Evolutionary conservation across 2,329 filamentous ascomycete genomes (phyloP).

Genomic region (Alternaria conjuncta): DNA sequence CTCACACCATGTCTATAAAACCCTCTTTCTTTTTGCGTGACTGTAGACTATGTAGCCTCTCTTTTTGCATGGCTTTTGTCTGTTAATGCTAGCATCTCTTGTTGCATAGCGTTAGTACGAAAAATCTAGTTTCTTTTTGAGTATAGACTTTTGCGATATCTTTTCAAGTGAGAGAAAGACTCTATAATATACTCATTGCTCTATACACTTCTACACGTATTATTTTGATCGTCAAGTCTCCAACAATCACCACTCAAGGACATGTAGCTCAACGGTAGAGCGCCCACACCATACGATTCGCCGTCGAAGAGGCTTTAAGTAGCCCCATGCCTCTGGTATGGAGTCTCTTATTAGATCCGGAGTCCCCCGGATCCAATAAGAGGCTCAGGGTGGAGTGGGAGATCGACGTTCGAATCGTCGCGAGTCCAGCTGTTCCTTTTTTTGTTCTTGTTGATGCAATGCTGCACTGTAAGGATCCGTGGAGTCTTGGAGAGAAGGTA

Average conservation of each 20-base stretch:
- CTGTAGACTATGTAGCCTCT: no score
- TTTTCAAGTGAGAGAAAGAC: no score
- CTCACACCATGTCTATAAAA: no score
- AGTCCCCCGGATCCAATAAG: not conserved
- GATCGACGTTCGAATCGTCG: not conserved
- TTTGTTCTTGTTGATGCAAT: not conserved
- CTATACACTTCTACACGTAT: no score
- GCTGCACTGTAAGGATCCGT: fast-evolving
- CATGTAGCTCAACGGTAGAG: not conserved
- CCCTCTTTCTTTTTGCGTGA: no score
- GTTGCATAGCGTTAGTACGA: no score
- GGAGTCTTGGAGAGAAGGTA: not conserved
- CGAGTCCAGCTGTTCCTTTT: not conserved
- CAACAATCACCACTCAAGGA: not conserved
- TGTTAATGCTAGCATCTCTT: no score
- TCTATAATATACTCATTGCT: no score
- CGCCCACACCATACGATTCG: not conserved
- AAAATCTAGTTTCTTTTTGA: no score
- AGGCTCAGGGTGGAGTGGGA: not conserved
- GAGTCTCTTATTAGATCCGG: not conserved
- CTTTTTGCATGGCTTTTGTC: no score
- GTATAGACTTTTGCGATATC: no score
- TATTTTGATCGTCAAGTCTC: not conserved
- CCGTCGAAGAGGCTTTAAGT: not conserved
- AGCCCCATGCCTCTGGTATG: not conserved